Conservation (phyloP, 805 yeast genomes). For the Metschnikowia lochheadii region DNA sequence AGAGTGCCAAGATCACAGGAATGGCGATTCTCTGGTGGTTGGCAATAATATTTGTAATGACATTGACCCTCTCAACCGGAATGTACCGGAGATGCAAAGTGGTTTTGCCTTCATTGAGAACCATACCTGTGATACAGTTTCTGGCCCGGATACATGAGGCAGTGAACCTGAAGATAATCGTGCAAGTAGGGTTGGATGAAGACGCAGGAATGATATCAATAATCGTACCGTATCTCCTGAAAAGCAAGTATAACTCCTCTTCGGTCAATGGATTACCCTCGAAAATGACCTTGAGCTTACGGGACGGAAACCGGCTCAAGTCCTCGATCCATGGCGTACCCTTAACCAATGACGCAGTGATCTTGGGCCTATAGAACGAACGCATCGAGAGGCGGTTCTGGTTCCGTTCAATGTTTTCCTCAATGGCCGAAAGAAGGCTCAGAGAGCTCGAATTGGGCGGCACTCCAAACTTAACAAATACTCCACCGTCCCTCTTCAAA, state of each 20-base stretch:
- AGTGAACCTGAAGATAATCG: slow-evolving; percentile 50
- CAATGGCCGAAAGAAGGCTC: slow-evolving; percentile 51
- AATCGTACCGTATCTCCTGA: slow-evolving; percentile 85
- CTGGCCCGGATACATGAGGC: slow-evolving; percentile 81
- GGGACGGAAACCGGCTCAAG: slow-evolving; percentile 69
- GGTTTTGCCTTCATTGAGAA: slow-evolving; percentile 51
- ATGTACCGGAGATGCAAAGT: slow-evolving; percentile 69
- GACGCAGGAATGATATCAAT: slow-evolving; percentile 63
- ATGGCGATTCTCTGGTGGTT: slow-evolving; percentile 80
- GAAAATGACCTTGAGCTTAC: slow-evolving; percentile 58
- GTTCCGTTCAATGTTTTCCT: slow-evolving; percentile 36
- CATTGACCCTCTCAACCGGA: slow-evolving; percentile 49
- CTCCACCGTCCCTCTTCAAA: slow-evolving; percentile 86
- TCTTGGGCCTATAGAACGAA: slow-evolving; percentile 30
- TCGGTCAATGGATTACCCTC: slow-evolving; percentile 76
- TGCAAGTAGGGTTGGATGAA: slow-evolving; percentile 44
- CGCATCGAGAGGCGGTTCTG: slow-evolving; percentile 16
- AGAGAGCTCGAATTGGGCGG: slow-evolving; percentile 48
- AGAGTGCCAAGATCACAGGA: slow-evolving; percentile 71
- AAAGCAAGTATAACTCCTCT: slow-evolving; percentile 73
- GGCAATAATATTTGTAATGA: slow-evolving; percentile 53
- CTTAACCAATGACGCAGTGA: slow-evolving; percentile 60
- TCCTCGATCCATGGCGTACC: slow-evolving; percentile 98
- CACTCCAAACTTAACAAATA: slow-evolving; percentile 72
- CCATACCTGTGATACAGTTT: slow-evolving; percentile 83